phyloP scores from a whole-genome alignment of 1,139 yeast genomes.

The Candida sp. region DNA sequence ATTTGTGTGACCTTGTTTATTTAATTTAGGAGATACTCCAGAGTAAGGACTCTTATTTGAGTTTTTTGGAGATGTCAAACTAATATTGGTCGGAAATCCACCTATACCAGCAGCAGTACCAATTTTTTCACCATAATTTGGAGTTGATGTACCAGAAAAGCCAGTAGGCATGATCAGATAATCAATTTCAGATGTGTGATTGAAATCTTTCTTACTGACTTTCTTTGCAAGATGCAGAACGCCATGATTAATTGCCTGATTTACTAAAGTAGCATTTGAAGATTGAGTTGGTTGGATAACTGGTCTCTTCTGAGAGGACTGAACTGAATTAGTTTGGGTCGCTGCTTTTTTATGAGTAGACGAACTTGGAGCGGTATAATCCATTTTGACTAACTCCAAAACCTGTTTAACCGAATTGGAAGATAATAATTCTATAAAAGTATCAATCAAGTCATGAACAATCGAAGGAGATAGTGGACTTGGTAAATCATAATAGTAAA shows the following conservation, averaged over 20 bases:
- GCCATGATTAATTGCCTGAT: slow-evolving; percentile 3
- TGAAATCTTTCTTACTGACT: slow-evolving; percentile 1
- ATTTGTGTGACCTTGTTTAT: neutral
- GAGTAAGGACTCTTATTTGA: neutral
- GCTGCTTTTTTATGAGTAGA: slow-evolving; percentile 6
- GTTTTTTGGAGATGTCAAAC: neutral
- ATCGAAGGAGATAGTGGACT: slow-evolving; percentile 12
- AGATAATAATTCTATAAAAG: slow-evolving; percentile 18
- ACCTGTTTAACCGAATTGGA: slow-evolving; percentile 19
- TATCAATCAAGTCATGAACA: slow-evolving; percentile 16
- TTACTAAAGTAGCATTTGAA: slow-evolving; percentile 1
- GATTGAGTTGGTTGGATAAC: neutral
- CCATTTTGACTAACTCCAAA: slow-evolving; percentile 17
- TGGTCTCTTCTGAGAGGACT: neutral
- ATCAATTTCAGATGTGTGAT: neutral
- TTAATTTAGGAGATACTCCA: neutral
- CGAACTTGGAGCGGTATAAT: slow-evolving; percentile 12
- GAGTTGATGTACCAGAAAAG: neutral
- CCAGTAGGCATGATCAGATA: neutral
- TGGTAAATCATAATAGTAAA: slow-evolving; percentile 21
- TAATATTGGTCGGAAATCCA: neutral
- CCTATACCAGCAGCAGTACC: neutral
- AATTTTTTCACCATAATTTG: neutral
- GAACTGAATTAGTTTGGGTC: slow-evolving; percentile 8
- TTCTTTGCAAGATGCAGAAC: slow-evolving; percentile 1